A percentile compares a stretch with the other conserved stretches of the same genome.
phyloP scores from a whole-genome alignment of 768 basidiomycete genomes.

The Mycena olivaceomarginata region DNA sequence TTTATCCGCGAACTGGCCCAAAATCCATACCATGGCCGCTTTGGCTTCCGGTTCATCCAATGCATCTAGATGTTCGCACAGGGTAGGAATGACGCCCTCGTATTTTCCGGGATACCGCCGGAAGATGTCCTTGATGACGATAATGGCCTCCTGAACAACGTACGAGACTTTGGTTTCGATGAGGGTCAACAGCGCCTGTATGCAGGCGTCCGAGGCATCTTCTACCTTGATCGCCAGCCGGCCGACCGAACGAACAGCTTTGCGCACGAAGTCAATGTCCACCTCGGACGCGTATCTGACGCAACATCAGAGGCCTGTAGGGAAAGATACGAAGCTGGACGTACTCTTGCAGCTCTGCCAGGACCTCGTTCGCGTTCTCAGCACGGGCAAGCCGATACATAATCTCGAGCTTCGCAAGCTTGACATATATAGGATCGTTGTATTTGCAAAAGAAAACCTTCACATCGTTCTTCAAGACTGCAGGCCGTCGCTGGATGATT shows the following conservation, averaged over 20 bases:
- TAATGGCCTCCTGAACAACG: constrained; percentile 97
- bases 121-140: constrained; percentile 99
- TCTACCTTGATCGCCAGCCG: constrained; percentile 98
- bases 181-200: constrained; percentile 88
- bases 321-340: constrained; percentile 46
- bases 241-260: constrained; percentile 97
- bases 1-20: constrained; percentile 96
- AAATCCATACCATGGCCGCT: constrained; percentile 98
- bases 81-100: constrained; percentile 94
- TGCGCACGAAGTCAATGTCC: constrained; percentile 98
- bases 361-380: constrained; percentile 93
- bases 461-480: constrained; percentile 96
- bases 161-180: constrained; percentile 96
- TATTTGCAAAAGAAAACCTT: constrained; percentile 99
- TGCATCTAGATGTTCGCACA: constrained; percentile 94
- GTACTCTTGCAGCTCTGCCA: constrained; percentile 96
- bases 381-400: constrained; percentile 98
- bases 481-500: constrained; percentile 95
- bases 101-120: constrained; percentile 97
- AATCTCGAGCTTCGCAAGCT: constrained; percentile 98
- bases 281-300: constrained; percentile 97
- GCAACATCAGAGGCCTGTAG: constrained; percentile 10
- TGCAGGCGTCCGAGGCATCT: constrained; percentile 91
- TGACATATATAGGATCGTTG: constrained; percentile 99
- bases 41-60: constrained; percentile 98